These are phyloP conservation scores for Wallacemonas sp. DNA, from an alignment of 208 protist species.

Conservation along the genomic window DNA sequence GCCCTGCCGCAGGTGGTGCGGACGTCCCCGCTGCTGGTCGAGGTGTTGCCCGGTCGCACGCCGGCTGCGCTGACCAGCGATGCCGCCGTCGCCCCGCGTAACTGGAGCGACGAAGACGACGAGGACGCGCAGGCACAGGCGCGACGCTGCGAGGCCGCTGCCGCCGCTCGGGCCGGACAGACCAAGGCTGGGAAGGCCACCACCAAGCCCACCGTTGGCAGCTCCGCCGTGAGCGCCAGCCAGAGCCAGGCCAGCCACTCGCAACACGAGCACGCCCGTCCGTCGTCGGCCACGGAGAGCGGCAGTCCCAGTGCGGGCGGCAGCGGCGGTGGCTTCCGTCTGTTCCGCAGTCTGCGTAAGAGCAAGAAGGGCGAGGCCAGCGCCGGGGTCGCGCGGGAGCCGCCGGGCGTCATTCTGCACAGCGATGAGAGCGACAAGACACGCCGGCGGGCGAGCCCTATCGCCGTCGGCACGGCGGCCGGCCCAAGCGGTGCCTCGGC, in stretches of 20 bases:
- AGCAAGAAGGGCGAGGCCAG: background rate
- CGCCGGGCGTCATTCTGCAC: constrained; percentile 8
- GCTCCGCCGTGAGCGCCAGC: too few species aligned
- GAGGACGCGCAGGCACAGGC: background rate
- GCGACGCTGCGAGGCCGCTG: background rate
- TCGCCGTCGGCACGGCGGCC: background rate
- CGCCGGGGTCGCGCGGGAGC: background rate
- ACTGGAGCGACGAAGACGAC: constrained; percentile 9
- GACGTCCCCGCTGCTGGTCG: background rate
- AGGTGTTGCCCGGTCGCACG: background rate
- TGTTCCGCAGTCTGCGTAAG: constrained; percentile 10
- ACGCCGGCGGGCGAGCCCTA: background rate
- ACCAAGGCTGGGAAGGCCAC: background rate
- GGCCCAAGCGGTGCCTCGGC: background rate
- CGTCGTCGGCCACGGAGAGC: background rate
- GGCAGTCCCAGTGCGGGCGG: background rate
- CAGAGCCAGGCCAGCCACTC: too few species aligned
- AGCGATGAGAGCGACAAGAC: background rate
- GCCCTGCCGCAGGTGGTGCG: too few species aligned
- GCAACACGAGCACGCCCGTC: too few species aligned
- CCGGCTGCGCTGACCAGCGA: background rate
- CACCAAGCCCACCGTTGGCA: too few species aligned
- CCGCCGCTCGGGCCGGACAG: background rate
- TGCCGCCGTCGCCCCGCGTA: constrained; percentile 4
- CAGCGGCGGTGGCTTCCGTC: constrained; percentile 3